Base-by-base conservation (phyloP, 1,284 basidiomycete species). In the Sphaerobolus stellatus region DNA sequence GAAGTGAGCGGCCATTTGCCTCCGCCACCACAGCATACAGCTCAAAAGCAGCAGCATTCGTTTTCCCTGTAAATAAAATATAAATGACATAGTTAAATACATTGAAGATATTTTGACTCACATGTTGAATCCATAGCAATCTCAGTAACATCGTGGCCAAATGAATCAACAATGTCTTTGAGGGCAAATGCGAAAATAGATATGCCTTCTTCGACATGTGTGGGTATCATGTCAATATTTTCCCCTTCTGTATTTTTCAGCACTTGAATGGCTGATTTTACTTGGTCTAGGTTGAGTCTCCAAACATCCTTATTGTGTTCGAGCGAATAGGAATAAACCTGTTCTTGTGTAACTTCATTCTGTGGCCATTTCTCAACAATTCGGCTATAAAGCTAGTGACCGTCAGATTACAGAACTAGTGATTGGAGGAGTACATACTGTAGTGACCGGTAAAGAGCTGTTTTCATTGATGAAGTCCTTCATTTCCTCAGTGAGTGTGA, bases 71-170 rank as follows among this genome's bases (percentile, higher is more conserved):
- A n/a, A n/a, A n/a, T n/a, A n/a, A n/a, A n/a, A n/a, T n/a, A n/a
- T n/a, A n/a, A n/a, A n/a, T n/a, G n/a, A n/a, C n/a, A n/a, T n/a
- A n/a, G n/a, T n/a, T n/a, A n/a, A n/a, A n/a, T n/a, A n/a, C n/a
- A n/a, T n/a, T n/a, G n/a, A n/a, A n/a, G n/a, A n/a, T n/a, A n/a
- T n/a, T n/a, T n/a, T n/a, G n/a, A n/a, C n/a, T n/a, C n/a, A n/a
- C n/a, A n/a, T n/a, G n/a, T n/a, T n/a, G n/a, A n/a, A 43, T 55
- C 25, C 3, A 36, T 54, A n/a, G 46, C 40, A 20, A 54, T 49
- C 36, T 54, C 52, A 24, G 30, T 29, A 33, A 45, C 52, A 48
- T 54, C 29, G 20, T 8, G 7, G 25, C 13, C 31, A 53, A n/a
- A 44, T 22, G 40, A n/a, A 56, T 52, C 22, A 11, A 34, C 33